Base-by-base conservation (phyloP, 2,329 filamentous ascomycete genomes). In the Colletotrichum endophyticum region DNA sequence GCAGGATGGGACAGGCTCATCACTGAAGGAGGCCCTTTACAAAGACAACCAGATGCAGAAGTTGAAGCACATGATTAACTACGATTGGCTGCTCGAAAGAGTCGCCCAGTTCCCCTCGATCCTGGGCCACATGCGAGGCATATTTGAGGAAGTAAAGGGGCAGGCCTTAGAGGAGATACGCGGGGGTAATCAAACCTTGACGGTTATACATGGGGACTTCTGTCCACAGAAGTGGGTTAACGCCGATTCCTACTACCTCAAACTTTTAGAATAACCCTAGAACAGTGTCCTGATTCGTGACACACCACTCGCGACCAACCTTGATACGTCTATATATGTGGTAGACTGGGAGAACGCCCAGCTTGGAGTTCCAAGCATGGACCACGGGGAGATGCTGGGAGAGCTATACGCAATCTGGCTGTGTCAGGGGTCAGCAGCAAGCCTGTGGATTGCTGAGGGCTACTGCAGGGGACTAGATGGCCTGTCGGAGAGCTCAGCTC, bases 191-290 rank as follows among this genome's bases (percentile, higher is more conserved):
- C 3, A 30, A 11, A 28, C 28, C 15, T 62, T 34, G 28, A 22
- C 57, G 27, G 81, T 83, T 66, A 87, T 92, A n/a, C 91, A 93
- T 79, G 91, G 91, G 0, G 91, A 93, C 78, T 92, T 92, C 70
- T 92, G 91, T 90, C 89, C 90, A 2, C 91, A 91, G 70, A 93
- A 93, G 85, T 88, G 79, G 81, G 87, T 83, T 13, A n/a, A 25
- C 13, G 22, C 53, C 53, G 5, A 49, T 27, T 19, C 53, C 53
- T 57, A 57, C 22, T 57, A 12, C 19, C 19, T 22, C 39, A 22
- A 49, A 49, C 19, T n/a, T 49, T 49, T n/a, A 11, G 39, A 57
- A 25, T 27, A 57, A 57, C 39, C n/a, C 39, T n/a, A 22, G 8
- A 28, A 22, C 25, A 62, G 57, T 62, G 57, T 62, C 19, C 57